These are phyloP conservation scores for Boletus rubropictus DNA, from an alignment of 768 basidiomycete species.

Conservation along the genomic window DNA sequence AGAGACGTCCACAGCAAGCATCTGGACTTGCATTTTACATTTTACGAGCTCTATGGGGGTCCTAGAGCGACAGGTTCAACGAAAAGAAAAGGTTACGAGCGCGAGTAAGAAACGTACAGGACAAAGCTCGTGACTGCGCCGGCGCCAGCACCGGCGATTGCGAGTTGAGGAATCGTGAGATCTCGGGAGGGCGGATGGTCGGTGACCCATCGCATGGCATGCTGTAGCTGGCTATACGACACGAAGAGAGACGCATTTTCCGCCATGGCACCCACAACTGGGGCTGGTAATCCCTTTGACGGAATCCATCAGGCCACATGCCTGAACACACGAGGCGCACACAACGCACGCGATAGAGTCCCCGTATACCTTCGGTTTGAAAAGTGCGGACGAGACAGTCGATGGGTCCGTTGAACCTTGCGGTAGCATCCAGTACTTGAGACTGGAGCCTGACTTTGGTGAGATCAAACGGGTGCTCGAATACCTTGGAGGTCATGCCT, in stretches of 20 bases:
- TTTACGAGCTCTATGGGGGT: constrained; percentile 95
- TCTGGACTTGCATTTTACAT: constrained; percentile 97
- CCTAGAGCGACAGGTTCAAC: constrained; percentile 32
- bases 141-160: constrained; percentile 79
- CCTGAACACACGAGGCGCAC: neutral
- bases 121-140: constrained; percentile 84
- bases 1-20: constrained; percentile 44
- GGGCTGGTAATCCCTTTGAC: constrained; percentile 82
- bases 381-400: constrained; percentile 85
- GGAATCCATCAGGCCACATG: constrained; percentile 1
- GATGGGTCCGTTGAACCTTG: constrained; percentile 76
- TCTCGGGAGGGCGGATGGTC: constrained; percentile 33
- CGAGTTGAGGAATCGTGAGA: constrained; percentile 63
- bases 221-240: constrained; percentile 74
- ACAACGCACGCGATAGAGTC: constrained; percentile 75
- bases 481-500: constrained; percentile 78
- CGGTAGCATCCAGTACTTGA: constrained; percentile 69
- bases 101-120: constrained; percentile 48
- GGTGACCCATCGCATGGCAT: constrained; percentile 43
- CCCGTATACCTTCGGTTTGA: constrained; percentile 72
- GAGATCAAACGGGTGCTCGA: constrained; percentile 94
- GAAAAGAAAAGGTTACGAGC: no score
- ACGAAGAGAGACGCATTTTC: constrained; percentile 90
- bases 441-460: constrained; percentile 92
- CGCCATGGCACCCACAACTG: constrained; percentile 85